Evolutionary conservation across 1,139 yeast species (phyloP).

Genomic region (Scheffersomyces titani): DNA sequence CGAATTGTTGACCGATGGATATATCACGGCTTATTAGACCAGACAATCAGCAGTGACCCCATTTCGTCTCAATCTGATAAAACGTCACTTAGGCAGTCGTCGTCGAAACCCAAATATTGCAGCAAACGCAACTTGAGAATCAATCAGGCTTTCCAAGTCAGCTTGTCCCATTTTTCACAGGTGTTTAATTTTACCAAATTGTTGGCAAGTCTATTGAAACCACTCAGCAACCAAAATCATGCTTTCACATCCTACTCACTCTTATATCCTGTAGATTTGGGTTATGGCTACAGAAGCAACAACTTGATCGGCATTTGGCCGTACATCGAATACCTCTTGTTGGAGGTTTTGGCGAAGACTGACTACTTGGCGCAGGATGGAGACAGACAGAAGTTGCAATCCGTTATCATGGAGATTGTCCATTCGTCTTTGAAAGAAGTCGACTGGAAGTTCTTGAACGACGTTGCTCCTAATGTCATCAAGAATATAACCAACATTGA

Average conservation of each 20-base stretch:
- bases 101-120: conserved; percentile 20
- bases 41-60: conserved; percentile 21
- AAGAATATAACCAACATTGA: conserved; percentile 34
- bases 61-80: conserved; percentile 5
- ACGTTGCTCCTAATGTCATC: conserved; percentile 32
- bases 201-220: conserved; percentile 36
- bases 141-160: conserved; percentile 33
- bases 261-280: conserved; percentile 68
- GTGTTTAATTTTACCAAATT: conserved; percentile 65
- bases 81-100: conserved; percentile 6
- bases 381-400: conserved; percentile 52
- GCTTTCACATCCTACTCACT: conserved; percentile 41
- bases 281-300: conserved; percentile 53
- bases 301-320: conserved; percentile 72
- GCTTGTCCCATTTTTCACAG: conserved; percentile 48
- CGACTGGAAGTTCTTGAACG: conserved; percentile 62
- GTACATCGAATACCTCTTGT: conserved; percentile 68
- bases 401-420: conserved; percentile 53
- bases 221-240: conserved; percentile 21
- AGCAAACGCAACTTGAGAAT: conserved; percentile 32
- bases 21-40: conserved; percentile 39
- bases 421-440: conserved; percentile 56
- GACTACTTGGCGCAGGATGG: conserved; percentile 28
- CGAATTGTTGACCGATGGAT: conserved; percentile 71
- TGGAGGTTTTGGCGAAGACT: conserved; percentile 62